Conservation (phyloP, 768 basidiomycete genomes). For the Boletus rubescentipes region DNA sequence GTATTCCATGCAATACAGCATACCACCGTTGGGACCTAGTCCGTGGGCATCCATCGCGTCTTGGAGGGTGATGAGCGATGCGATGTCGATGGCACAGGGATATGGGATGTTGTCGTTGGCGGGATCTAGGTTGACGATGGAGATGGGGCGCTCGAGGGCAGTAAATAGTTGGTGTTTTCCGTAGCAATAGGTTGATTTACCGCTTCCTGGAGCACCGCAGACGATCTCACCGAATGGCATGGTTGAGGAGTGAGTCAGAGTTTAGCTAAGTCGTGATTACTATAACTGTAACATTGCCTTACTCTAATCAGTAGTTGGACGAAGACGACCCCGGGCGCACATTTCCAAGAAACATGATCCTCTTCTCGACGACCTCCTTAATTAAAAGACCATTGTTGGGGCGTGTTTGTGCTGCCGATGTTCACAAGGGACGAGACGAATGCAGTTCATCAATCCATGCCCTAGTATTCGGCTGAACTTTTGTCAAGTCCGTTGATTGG, state of each 20-base stretch:
- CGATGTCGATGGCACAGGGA: slow-evolving; percentile 85
- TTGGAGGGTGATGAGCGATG: slow-evolving; percentile 80
- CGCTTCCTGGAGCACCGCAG: slow-evolving; percentile 82
- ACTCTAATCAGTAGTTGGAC: too few species aligned
- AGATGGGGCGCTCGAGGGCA: slow-evolving; percentile 81
- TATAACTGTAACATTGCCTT: not conserved
- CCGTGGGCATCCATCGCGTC: slow-evolving; percentile 83
- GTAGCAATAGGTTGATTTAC: slow-evolving; percentile 86
- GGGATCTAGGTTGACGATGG: slow-evolving; percentile 94
- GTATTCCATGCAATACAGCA: slow-evolving; percentile 97
- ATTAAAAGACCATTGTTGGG: too few species aligned
- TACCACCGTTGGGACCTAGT: slow-evolving; percentile 93
- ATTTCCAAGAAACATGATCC: too few species aligned
- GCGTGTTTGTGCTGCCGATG: too few species aligned
- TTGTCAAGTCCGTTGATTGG: too few species aligned
- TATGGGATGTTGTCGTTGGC: slow-evolving; percentile 90
- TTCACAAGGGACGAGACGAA: too few species aligned
- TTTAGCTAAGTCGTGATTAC: not conserved
- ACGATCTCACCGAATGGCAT: slow-evolving; percentile 92
- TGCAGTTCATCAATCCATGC: too few species aligned
- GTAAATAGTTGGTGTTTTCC: slow-evolving; percentile 88
- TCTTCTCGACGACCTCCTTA: too few species aligned
- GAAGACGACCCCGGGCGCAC: too few species aligned
- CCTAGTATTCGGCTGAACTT: too few species aligned
- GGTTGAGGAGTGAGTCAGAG: slow-evolving; percentile 17